phyloP scores from a whole-genome alignment of 202 grass and related monocot genomes.

The Musa balbisiana region DNA sequence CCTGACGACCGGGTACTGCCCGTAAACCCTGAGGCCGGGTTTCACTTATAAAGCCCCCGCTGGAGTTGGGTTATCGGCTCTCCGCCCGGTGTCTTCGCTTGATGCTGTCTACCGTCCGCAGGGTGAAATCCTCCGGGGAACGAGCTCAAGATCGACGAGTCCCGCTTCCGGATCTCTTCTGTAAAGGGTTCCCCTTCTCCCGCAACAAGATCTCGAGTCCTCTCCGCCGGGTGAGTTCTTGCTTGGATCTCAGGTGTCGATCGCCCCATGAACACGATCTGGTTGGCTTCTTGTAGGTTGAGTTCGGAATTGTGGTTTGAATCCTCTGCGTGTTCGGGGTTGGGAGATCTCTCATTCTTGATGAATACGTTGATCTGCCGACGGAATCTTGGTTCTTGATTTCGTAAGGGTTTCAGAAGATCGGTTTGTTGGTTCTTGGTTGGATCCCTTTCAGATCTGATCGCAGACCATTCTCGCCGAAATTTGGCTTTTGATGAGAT shows the following conservation, averaged over 20 bases:
- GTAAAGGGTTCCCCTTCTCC: not conserved
- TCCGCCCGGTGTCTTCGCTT: not conserved
- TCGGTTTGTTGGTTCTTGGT: not conserved
- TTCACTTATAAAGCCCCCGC: not conserved
- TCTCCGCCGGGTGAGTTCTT: not conserved
- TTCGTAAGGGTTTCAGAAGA: not conserved
- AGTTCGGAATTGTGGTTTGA: not conserved
- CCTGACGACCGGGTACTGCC: not conserved
- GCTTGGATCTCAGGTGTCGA: not conserved
- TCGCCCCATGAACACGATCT: not conserved
- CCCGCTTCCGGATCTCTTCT: not conserved
- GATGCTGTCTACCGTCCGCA: not conserved
- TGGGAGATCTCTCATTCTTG: not conserved
- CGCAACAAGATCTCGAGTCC: not conserved
- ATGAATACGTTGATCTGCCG: not conserved
- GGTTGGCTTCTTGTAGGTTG: not conserved
- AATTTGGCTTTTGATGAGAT: not conserved
- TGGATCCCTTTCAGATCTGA: not conserved
- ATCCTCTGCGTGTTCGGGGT: not conserved
- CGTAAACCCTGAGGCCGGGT: not conserved
- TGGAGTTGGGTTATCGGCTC: not conserved
- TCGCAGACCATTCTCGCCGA: not conserved
- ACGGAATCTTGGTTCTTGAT: not conserved
- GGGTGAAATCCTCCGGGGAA: not conserved
- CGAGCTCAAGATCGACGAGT: constrained; percentile 11